A percentile compares a stretch with the other conserved stretches of the same genome.
phyloP scores from a whole-genome alignment of 169 alveolate species.

The Cryptosporidium ryanae region DNA sequence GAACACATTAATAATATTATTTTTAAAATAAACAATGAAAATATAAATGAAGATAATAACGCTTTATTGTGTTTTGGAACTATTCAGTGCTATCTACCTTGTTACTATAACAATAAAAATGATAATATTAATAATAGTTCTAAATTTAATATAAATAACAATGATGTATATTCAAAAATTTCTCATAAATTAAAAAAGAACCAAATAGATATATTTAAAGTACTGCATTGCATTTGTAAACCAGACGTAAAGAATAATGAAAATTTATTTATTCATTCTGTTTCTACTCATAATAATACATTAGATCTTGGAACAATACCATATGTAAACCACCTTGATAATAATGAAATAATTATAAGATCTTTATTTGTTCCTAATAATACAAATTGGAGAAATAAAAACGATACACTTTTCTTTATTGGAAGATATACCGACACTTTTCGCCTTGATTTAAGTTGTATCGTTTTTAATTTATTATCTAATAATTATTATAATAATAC shows the following conservation, averaged over 20 bases:
- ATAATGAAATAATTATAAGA: conserved; percentile 14
- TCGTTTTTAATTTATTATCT: background rate
- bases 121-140: background rate
- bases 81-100: conserved; percentile 39
- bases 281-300: conserved; percentile 20
- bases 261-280: conserved; percentile 8
- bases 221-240: conserved; percentile 48
- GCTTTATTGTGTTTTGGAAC: conserved; percentile 24
- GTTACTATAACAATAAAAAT: background rate
- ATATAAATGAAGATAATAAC: background rate
- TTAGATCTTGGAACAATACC: conserved; percentile 61
- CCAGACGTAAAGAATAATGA: background rate
- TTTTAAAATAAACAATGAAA: background rate
- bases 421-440: conserved; percentile 61
- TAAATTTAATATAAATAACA: background rate
- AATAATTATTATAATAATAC: background rate
- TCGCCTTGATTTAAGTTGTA: conserved; percentile 39
- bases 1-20: conserved; percentile 1
- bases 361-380: background rate
- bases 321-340: conserved; percentile 58
- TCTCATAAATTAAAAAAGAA: conserved; percentile 11
- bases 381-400: conserved; percentile 9
- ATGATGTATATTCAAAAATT: background rate
- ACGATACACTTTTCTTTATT: conserved; percentile 30
- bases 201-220: background rate